phyloP scores from a whole-genome alignment of 305 asterid species.

The Andrographis paniculata region DNA sequence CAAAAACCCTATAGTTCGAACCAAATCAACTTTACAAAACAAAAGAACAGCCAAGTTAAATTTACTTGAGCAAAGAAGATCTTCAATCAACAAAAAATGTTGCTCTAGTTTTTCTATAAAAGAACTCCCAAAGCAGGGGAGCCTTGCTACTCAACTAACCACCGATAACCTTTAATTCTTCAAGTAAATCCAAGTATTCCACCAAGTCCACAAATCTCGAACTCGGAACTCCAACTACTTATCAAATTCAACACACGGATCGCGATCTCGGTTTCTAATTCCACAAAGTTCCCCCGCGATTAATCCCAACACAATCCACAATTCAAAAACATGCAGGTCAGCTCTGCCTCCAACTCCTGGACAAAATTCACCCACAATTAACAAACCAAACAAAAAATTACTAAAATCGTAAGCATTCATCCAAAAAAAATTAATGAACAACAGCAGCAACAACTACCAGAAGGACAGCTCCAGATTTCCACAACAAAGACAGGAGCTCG shows the following conservation, averaged over 20 bases:
- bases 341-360: slow-evolving; percentile 7
- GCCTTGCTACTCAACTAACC: slow-evolving; percentile 18
- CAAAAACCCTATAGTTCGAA: slow-evolving; percentile 22
- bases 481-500: not conserved
- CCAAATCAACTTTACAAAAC: slow-evolving; percentile 12
- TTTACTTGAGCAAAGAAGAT: slow-evolving; percentile 12
- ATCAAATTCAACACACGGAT: slow-evolving; percentile 19
- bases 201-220: slow-evolving; percentile 7
- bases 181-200: slow-evolving; percentile 2
- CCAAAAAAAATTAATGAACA: not conserved
- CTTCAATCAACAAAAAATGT: slow-evolving; percentile 7
- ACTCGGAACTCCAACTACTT: slow-evolving; percentile 1
- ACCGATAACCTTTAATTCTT: slow-evolving; percentile 2
- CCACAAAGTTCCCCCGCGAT: slow-evolving; percentile 4
- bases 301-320: not conserved
- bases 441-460: not conserved
- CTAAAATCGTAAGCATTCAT: not conserved
- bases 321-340: slow-evolving; percentile 1
- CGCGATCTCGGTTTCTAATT: slow-evolving; percentile 20
- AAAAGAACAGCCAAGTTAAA: slow-evolving; percentile 17
- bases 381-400: not conserved
- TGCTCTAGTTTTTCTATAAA: not conserved
- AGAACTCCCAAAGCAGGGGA: slow-evolving; percentile 5
- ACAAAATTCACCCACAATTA: slow-evolving; percentile 1
- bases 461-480: not conserved